These are phyloP conservation scores for Ophiocordyceps camponoti-rufipedis DNA, from an alignment of 2,329 filamentous ascomycete species.

Conservation along the genomic window DNA sequence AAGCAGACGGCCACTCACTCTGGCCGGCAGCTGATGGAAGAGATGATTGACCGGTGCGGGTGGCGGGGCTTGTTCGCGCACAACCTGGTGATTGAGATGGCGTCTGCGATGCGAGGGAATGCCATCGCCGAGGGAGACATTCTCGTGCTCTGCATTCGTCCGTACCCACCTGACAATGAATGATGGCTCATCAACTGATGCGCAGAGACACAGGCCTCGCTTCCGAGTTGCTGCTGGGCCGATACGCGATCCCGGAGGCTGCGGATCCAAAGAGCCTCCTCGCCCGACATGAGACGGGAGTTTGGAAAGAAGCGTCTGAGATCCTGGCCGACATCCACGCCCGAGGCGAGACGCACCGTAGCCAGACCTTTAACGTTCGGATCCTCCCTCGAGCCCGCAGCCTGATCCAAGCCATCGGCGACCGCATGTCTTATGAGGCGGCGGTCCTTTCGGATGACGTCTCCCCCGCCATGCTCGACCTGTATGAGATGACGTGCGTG, in stretches of 20 bases:
- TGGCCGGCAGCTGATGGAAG: constrained; percentile 1
- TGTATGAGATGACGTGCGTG: constrained; percentile 4
- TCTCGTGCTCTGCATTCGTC: constrained; percentile 11
- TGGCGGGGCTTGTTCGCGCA: constrained; percentile 10
- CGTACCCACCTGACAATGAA: constrained; percentile 1
- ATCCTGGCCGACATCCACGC: constrained; percentile 1
- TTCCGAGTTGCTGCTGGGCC: constrained; percentile 9
- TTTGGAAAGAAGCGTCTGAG: constrained; percentile 7
- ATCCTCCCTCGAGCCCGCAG: constrained; percentile 9
- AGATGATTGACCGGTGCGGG: constrained; percentile 10
- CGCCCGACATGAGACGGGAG: constrained; percentile 6
- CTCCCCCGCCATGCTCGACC: constrained; percentile 1
- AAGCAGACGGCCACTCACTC: background rate
- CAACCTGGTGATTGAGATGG: constrained; percentile 9
- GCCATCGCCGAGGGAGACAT: constrained; percentile 9
- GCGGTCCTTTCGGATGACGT: constrained; percentile 1
- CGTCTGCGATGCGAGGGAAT: constrained; percentile 3
- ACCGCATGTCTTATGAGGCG: constrained; percentile 13
- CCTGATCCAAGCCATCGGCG: constrained; percentile 8
- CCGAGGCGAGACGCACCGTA: constrained; percentile 3
- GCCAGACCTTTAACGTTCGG: constrained; percentile 5
- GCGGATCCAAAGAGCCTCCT: constrained; percentile 4
- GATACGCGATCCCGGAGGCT: constrained; percentile 6
- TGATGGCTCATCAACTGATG: constrained; percentile 2
- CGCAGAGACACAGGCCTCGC: constrained; percentile 1